Evolutionary conservation across 2,329 filamentous ascomycete genomes (phyloP).

Genomic region (Ophiostoma himal-ulmi): DNA sequence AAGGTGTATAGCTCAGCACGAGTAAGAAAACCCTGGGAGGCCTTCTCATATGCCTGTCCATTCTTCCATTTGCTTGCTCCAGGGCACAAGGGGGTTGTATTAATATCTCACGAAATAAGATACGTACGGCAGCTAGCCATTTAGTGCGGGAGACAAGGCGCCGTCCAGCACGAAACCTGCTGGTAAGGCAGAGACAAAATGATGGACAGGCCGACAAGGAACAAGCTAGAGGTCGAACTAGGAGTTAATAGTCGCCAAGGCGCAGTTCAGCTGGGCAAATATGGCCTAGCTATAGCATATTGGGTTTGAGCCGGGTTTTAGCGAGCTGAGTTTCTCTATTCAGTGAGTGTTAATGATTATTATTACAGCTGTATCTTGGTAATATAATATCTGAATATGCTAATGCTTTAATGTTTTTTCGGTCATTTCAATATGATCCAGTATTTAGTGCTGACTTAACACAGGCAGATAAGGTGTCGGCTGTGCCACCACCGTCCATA

Average conservation of each 20-base stretch:
- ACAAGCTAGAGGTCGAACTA: not conserved
- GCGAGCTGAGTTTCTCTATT: too few relatives aligned
- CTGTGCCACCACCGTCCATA: too few relatives aligned
- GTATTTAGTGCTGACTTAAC: too few relatives aligned
- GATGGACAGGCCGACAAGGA: not conserved
- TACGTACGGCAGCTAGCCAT: not conserved
- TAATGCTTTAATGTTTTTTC: too few relatives aligned
- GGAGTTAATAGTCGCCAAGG: not conserved
- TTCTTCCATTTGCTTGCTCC: not conserved
- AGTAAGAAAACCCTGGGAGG: not conserved
- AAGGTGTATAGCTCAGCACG: not conserved
- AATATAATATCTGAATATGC: too few relatives aligned
- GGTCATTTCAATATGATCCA: too few relatives aligned
- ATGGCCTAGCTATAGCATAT: not conserved
- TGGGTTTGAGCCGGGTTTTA: too few relatives aligned
- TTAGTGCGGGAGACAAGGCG: not conserved
- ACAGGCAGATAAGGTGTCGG: too few relatives aligned
- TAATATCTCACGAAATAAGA: not conserved
- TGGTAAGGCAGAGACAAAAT: not conserved
- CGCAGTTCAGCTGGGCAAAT: constrained; percentile 3
- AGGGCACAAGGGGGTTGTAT: not conserved
- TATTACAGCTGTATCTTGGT: too few relatives aligned
- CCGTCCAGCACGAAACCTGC: not conserved
- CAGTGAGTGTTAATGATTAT: too few relatives aligned
- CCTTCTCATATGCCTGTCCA: not conserved